Base-by-base conservation (phyloP, 1,284 basidiomycete species). In the Marasmius tenuissimus region DNA sequence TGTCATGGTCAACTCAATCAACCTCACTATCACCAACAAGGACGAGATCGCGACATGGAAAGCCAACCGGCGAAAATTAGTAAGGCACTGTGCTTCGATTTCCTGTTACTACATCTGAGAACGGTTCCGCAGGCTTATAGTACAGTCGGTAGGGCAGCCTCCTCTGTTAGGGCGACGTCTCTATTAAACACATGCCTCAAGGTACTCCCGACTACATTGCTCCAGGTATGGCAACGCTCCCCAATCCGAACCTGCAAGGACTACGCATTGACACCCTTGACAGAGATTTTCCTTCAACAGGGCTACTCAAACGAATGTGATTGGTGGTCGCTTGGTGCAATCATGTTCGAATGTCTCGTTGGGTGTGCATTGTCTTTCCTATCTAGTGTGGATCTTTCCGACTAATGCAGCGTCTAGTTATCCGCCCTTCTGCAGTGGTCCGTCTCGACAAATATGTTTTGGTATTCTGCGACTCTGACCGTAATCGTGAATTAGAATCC, bases 131-230 rank as follows among this genome's bases (percentile, higher is more conserved):
- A 94, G 92, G 97, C 97, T 5, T 99, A 97, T 76, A 98, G 96
- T 1, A 99, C 97, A n/a, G 97, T 99, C 64, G 97, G 97, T 48
- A 99, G 97, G 27, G 96, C 96, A 0, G 96, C 98, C 76, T 99
- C 40, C 33, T 27, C 38, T 35, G 57, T 35, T 16, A 16, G n/a
- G 22, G 33, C 4, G 11, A 18, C 22, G 3, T 7, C 6, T 51
- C 6, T 12, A 10, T 34, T 6, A 18, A 11, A 40, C 7, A 11
- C 45, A 16, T 4, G 34, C 27, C n/a, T 35, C 22, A 49, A 59
- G 97, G 97, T 45, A 99, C 97, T 22, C 97, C 97, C 0, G 97
- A 99, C 76, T 99, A 99, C 76, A 99, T 99, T 69, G 96, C 97
- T 1, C 97, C 97, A 0, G 97, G 39, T 50, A 50, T 51, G 2